A percentile compares a stretch with the other conserved stretches of the same genome.
phyloP scores from a whole-genome alignment of 352 stramenopile genomes.

The Globisporangium sylvaticum region DNA sequence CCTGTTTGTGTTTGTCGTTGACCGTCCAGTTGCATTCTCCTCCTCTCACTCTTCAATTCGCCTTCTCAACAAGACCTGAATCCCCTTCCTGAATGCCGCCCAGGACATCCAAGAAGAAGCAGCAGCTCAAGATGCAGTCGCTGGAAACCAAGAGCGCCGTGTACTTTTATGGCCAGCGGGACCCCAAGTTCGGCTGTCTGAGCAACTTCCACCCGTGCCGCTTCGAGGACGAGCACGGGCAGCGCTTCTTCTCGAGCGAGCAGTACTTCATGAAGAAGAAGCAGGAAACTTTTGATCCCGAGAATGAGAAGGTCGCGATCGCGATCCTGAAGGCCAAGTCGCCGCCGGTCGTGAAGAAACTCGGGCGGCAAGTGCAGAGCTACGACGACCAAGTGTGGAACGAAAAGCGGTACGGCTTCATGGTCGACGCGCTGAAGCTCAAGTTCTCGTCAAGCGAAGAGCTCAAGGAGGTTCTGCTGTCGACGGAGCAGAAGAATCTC shows the following conservation, averaged over 20 bases:
- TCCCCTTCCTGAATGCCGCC: neutral
- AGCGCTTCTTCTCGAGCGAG: constrained; percentile 56
- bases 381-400: constrained; percentile 51
- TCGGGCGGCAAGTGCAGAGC: constrained; percentile 48
- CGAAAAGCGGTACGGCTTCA: constrained; percentile 33
- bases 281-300: constrained; percentile 56
- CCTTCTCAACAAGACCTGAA: neutral
- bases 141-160: constrained; percentile 35
- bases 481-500: constrained; percentile 38
- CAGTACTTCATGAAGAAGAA: constrained; percentile 76
- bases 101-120: neutral
- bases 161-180: constrained; percentile 52
- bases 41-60: constrained; percentile 2
- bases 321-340: constrained; percentile 46
- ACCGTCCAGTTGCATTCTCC: neutral
- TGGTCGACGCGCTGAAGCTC: constrained; percentile 62
- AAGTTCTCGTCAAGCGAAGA: constrained; percentile 44
- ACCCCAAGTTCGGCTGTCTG: constrained; percentile 38
- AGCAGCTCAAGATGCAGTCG: constrained; percentile 15
- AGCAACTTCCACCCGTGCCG: constrained; percentile 64
- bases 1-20: neutral
- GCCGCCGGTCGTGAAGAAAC: constrained; percentile 39
- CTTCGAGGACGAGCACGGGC: constrained; percentile 32
- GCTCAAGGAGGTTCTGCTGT: constrained; percentile 30
- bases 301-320: constrained; percentile 35